These are phyloP conservation scores for Lodderomyces elongisporus DNA, from an alignment of 1,139 yeast genomes.

Conservation along the genomic window DNA sequence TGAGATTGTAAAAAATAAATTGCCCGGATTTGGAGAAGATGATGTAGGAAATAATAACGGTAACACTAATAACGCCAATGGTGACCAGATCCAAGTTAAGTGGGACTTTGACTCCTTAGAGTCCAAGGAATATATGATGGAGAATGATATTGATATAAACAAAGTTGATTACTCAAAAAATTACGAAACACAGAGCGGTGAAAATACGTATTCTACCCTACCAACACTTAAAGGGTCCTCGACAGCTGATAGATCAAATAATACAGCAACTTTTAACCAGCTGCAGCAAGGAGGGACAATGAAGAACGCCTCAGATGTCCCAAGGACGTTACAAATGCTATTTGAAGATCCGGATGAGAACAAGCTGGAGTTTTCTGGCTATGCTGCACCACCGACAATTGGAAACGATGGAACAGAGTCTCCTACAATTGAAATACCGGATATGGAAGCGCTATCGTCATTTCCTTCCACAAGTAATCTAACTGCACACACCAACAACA, in stretches of 20 bases:
- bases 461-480: conserved; percentile 14
- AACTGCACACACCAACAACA: conserved; percentile 5
- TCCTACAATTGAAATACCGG: conserved; percentile 46
- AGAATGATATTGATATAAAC: conserved; percentile 53
- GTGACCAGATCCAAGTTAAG: conserved; percentile 55
- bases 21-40: conserved; percentile 15
- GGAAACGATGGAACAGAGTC: conserved; percentile 25
- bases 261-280: conserved; percentile 6
- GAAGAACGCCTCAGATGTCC: conserved; percentile 39
- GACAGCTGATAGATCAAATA: conserved; percentile 7
- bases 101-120: conserved; percentile 85
- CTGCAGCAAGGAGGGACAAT: conserved; percentile 1
- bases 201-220: conserved; percentile 22
- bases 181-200: conserved; percentile 22
- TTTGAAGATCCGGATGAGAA: conserved; percentile 47
- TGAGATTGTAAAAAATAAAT: conserved; percentile 12
- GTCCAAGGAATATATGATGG: conserved; percentile 65
- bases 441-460: conserved; percentile 34
- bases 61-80: conserved; percentile 8
- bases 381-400: conserved; percentile 5
- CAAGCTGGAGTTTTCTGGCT: conserved; percentile 5
- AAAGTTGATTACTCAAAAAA: conserved; percentile 34
- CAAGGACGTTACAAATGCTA: conserved; percentile 65
- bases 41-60: conserved; percentile 6
- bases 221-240: conserved; percentile 24